Conservation (phyloP, 768 basidiomycete species). For the Pleurotus tuber-regium region DNA sequence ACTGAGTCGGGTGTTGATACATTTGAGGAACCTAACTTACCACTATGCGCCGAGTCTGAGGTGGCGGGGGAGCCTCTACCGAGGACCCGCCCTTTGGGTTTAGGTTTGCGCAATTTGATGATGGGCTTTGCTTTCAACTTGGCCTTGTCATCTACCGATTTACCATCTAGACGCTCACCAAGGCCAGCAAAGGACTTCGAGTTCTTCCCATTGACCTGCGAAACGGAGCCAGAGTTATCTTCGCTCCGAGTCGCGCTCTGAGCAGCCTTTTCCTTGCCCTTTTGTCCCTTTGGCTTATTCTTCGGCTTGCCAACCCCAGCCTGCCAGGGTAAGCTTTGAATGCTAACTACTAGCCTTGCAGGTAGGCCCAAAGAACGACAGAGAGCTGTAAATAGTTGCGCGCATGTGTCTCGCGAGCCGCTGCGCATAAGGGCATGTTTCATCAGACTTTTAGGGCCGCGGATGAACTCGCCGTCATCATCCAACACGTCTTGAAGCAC, state of each 20-base stretch:
- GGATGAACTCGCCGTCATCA: conserved; percentile 65
- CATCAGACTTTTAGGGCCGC: conserved; percentile 85
- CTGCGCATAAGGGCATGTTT: conserved; percentile 81
- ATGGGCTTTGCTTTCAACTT: conserved; percentile 54
- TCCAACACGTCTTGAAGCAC: not conserved
- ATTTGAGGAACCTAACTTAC: conserved; percentile 20
- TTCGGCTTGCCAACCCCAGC: conserved; percentile 59
- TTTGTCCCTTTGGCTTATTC: conserved; percentile 37
- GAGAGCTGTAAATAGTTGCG: conserved; percentile 88
- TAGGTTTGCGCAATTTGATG: conserved; percentile 58
- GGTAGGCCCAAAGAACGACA: conserved; percentile 87
- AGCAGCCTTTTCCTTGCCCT: conserved; percentile 48
- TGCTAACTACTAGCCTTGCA: conserved; percentile 80
- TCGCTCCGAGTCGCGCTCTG: not conserved
- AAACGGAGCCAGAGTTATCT: not conserved
- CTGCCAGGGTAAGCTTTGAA: conserved; percentile 94
- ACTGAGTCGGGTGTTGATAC: conserved; percentile 2
- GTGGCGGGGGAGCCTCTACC: conserved; percentile 23
- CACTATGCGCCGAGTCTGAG: conserved; percentile 12
- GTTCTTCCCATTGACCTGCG: not conserved
- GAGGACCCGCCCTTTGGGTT: conserved; percentile 46
- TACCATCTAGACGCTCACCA: not conserved
- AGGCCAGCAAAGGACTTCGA: not conserved
- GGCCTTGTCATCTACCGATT: conserved; percentile 43
- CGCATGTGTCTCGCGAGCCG: conserved; percentile 83